Conservation (phyloP, 345 rosid genomes). For the Brassica rapa region DNA sequence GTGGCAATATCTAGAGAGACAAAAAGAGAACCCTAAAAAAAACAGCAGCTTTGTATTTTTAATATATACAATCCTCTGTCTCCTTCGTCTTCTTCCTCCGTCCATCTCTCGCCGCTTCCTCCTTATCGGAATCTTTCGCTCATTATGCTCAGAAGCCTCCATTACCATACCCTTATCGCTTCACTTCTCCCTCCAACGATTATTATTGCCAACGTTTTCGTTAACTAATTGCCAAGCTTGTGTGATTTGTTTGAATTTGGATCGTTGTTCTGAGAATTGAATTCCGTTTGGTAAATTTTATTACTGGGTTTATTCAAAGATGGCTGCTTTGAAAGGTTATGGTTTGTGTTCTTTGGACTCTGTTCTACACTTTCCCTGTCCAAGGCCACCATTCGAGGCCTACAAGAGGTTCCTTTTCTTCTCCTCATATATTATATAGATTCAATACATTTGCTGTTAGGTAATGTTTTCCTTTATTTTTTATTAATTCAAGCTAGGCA, state of each 20-base stretch:
- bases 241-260: neutral
- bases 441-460: neutral
- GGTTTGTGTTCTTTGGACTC: slow-evolving; percentile 51
- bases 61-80: neutral
- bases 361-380: slow-evolving; percentile 46
- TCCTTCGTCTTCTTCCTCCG: neutral
- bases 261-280: neutral
- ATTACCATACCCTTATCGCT: slow-evolving; percentile 4
- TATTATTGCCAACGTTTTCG: neutral
- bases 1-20: slow-evolving; percentile 29
- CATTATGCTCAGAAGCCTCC: slow-evolving; percentile 25
- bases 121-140: slow-evolving; percentile 30
- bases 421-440: neutral
- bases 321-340: slow-evolving; percentile 56
- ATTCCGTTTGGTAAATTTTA: neutral
- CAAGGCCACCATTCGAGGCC: slow-evolving; percentile 31
- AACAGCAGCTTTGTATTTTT: neutral
- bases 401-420: slow-evolving; percentile 50
- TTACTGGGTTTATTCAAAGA: slow-evolving; percentile 7
- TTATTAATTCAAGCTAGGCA: slow-evolving; percentile 4
- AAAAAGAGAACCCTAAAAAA: slow-evolving; percentile 10
- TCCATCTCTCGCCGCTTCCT: slow-evolving; percentile 26
- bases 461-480: neutral
- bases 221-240: slow-evolving; percentile 1
- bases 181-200: neutral